These are phyloP conservation scores for Blastobotrys illinoisensis DNA, from an alignment of 1,139 yeast species.

Conservation along the genomic window DNA sequence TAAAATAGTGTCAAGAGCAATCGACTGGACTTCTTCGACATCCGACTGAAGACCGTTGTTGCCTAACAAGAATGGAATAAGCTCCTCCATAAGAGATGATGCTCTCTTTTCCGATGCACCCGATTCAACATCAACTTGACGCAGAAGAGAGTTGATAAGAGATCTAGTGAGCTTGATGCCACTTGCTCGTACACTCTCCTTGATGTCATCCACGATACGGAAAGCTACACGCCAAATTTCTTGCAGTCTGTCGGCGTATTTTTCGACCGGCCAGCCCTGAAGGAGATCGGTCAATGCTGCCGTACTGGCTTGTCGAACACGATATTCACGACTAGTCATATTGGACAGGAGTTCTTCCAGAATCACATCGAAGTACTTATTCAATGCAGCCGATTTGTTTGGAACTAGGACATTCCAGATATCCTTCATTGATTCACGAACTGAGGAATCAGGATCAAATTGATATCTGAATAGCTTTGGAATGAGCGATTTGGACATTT, in stretches of 20 bases:
- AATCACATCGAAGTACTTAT: slow-evolving; percentile 52
- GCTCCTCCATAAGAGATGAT: slow-evolving; percentile 46
- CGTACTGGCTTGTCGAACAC: slow-evolving; percentile 86
- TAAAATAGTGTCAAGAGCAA: slow-evolving; percentile 68
- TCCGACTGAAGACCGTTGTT: slow-evolving; percentile 74
- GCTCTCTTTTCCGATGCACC: slow-evolving; percentile 43
- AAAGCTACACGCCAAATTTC: slow-evolving; percentile 85
- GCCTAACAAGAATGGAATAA: slow-evolving; percentile 79
- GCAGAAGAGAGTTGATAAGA: slow-evolving; percentile 58
- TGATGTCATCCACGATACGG: slow-evolving; percentile 87
- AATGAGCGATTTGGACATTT: slow-evolving; percentile 55
- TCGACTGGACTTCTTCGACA: slow-evolving; percentile 76
- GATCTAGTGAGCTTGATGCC: slow-evolving; percentile 66
- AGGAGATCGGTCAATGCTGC: slow-evolving; percentile 67
- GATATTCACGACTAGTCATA: slow-evolving; percentile 86
- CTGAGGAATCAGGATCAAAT: slow-evolving; percentile 76
- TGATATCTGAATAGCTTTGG: slow-evolving; percentile 81
- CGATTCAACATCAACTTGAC: slow-evolving; percentile 43
- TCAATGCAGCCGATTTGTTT: slow-evolving; percentile 54
- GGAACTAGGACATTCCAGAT: slow-evolving; percentile 76
- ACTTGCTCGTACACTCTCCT: slow-evolving; percentile 84
- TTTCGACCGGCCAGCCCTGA: slow-evolving; percentile 51
- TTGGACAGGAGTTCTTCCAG: slow-evolving; percentile 59
- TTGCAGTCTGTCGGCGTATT: slow-evolving; percentile 51
- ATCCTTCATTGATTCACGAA: slow-evolving; percentile 76